Evolutionary conservation across 805 yeast species (phyloP), one percentile per base, ranked within the genome.

Genomic region (Yarrowia sp.): DNA sequence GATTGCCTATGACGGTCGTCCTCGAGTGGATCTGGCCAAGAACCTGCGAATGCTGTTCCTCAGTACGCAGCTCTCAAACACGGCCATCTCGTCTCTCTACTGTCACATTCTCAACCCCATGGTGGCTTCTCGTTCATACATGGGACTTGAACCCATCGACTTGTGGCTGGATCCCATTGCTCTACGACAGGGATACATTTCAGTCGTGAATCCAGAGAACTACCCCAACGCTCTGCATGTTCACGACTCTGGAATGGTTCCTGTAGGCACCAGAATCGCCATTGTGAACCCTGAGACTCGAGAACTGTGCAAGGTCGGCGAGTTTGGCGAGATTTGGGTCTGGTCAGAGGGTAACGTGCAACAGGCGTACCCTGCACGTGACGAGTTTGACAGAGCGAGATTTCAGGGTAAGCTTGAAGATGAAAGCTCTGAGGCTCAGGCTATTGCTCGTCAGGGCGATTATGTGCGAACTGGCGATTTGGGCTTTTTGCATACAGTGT

Each of bases 281-380:
- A 89, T 95, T 66, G 98, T 95, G 3, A 95, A 95, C 69, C 99
- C 99, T 1, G 98, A 95, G 73, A 93, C 98, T 0, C 75, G 83
- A 50, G 78, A 80, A 64, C 78, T 92, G 11, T 93, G 99, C 73
- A 84, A 83, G 66, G 87, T 86, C 61, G 98, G 98, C 8, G 99
- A 95, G 74, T 86, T 85, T 74, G 99, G 99, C 38, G 99, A 95
- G 76, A 91, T 95, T 43, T 95, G 98, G 98, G 96, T 93, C 1
- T 84, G 89, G 68, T 89, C 96, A 0, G 96, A 91, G 68, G 96
- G 93, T 0, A 92, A 88, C 69, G 87, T 86, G 33, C 74, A 80
- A 11, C 83, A 84, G 7, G 87, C 85, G 73, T 83, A 84, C 43
- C 79, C 83, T 61, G 71, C 70, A 1, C 78, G 81, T 9, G 89